Evolutionary conservation across 2,329 filamentous ascomycete genomes (phyloP).

Genomic region (Fusarium goolgardi): DNA sequence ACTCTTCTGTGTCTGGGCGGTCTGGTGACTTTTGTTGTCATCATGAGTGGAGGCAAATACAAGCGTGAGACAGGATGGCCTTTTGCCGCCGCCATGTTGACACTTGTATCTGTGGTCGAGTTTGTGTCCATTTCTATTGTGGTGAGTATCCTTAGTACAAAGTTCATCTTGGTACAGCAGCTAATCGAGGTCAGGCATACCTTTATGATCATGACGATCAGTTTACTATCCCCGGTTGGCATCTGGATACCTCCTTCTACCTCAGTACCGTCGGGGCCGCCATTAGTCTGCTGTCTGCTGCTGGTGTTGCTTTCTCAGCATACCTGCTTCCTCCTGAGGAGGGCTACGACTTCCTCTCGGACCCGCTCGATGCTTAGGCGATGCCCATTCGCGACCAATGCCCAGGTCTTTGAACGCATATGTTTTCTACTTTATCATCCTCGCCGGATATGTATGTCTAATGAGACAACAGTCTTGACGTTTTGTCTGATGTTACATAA

Average conservation of each 20-base stretch:
- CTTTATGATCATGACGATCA: constrained; percentile 85
- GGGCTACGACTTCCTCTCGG: constrained; percentile 79
- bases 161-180: not conserved
- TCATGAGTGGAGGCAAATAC: constrained; percentile 81
- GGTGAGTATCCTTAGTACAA: constrained; percentile 64
- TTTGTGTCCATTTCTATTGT: constrained; percentile 84
- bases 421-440: not conserved
- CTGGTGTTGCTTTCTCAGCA: constrained; percentile 73
- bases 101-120: constrained; percentile 74
- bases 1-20: constrained; percentile 84
- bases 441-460: constrained; percentile 15
- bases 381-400: not conserved
- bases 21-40: constrained; percentile 81
- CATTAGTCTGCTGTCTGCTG: constrained; percentile 64
- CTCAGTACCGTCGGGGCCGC: constrained; percentile 70
- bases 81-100: constrained; percentile 74
- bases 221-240: constrained; percentile 84
- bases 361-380: constrained; percentile 63
- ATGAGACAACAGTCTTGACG: constrained; percentile 1
- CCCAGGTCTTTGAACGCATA: not conserved
- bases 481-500: not conserved
- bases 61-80: constrained; percentile 87
- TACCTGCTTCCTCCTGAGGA: constrained; percentile 81
- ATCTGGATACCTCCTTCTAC: constrained; percentile 81
- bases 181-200: constrained; percentile 70